Percentiles rank a stretch among this genome's conserved stretches.
phyloP scores from a whole-genome alignment of 768 basidiomycete genomes.

The Leccinum imitatum region DNA sequence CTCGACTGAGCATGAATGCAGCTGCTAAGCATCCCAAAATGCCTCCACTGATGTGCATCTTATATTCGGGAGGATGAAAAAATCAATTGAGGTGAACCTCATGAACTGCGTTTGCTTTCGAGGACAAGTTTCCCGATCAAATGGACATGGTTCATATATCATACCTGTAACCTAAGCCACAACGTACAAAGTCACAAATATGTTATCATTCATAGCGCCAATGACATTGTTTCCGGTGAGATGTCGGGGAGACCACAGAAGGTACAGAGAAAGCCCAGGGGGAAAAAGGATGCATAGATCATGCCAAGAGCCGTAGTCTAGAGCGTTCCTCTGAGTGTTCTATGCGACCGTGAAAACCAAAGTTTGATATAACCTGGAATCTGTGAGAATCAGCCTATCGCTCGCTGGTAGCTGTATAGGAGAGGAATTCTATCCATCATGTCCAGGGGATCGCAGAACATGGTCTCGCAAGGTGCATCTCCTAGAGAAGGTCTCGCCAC shows the following conservation, averaged over 20 bases:
- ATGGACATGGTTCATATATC: neutral
- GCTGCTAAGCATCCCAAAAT: too few relatives aligned
- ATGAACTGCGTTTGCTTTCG: neutral
- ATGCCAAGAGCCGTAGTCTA: neutral
- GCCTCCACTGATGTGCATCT: neutral
- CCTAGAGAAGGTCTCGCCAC: too few relatives aligned
- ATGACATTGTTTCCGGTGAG: neutral
- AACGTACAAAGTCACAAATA: neutral
- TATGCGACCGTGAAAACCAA: neutral
- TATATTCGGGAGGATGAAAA: neutral
- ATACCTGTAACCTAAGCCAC: constrained; percentile 7
- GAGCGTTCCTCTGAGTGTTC: neutral
- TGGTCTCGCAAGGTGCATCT: neutral
- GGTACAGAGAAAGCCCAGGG: neutral
- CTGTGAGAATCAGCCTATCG: neutral
- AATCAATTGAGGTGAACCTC: neutral
- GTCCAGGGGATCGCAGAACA: neutral
- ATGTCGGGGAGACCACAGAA: neutral
- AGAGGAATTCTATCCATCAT: neutral
- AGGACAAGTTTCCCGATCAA: neutral
- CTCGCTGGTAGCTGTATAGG: neutral
- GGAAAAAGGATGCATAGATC: neutral
- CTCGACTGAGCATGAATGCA: too few relatives aligned
- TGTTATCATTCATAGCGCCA: neutral
- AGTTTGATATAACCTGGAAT: neutral